Percentiles rank a stretch among this genome's conserved stretches.
Conservation (phyloP, 768 basidiomycete genomes). For the Pleurotus tuber-regium region DNA sequence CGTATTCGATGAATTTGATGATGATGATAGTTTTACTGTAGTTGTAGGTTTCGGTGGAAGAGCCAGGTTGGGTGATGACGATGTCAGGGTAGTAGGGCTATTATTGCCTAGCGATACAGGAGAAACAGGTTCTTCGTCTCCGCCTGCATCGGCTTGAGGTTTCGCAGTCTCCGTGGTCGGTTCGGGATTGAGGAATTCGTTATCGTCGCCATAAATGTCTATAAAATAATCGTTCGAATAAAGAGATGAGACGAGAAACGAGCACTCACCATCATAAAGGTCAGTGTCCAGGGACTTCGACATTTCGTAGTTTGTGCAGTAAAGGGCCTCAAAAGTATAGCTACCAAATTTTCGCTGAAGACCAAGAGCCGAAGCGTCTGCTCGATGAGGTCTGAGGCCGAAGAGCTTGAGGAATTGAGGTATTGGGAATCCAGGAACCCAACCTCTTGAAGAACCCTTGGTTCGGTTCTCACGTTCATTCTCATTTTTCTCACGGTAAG, state of each 20-base stretch:
- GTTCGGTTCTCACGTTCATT: too few species aligned
- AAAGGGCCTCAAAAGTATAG: neutral
- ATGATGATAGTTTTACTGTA: slow-evolving; percentile 26
- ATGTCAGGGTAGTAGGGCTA: slow-evolving; percentile 9
- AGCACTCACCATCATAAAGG: neutral
- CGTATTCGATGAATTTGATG: slow-evolving; percentile 19
- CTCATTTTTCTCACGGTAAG: too few species aligned
- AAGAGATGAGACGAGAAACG: neutral
- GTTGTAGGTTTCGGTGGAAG: slow-evolving; percentile 22
- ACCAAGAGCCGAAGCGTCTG: neutral
- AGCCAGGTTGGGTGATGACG: slow-evolving; percentile 14
- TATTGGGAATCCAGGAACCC: too few species aligned
- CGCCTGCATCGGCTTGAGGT: slow-evolving; percentile 27
- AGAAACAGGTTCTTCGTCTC: slow-evolving; percentile 18
- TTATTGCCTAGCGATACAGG: slow-evolving; percentile 4
- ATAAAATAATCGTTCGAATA: slow-evolving; percentile 5
- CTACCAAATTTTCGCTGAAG: neutral
- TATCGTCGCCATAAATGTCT: slow-evolving; percentile 58
- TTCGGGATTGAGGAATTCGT: slow-evolving; percentile 33
- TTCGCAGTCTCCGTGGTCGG: slow-evolving; percentile 20
- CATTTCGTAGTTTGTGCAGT: slow-evolving; percentile 60
- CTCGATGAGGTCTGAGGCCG: too few species aligned
- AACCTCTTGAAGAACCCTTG: too few species aligned
- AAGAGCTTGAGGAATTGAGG: too few species aligned
- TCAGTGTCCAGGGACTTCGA: slow-evolving; percentile 22